A percentile compares a stretch with the other conserved stretches of the same genome.
These are phyloP conservation scores for Fusarium sp. DNA, from an alignment of 2,329 filamentous ascomycete genomes.

Conservation along the genomic window DNA sequence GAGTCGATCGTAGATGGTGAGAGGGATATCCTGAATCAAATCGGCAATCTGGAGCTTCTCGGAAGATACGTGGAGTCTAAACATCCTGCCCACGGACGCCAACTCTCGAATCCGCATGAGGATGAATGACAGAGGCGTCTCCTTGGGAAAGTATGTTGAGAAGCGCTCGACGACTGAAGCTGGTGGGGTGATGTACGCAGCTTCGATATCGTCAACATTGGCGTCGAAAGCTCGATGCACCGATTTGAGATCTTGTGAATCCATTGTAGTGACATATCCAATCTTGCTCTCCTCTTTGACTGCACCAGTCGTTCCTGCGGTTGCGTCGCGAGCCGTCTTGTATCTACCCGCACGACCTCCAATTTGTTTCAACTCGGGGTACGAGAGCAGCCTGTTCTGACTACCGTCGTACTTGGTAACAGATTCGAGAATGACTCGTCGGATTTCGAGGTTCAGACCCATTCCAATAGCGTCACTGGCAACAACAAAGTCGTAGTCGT, in stretches of 20 bases:
- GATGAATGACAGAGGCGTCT: constrained; percentile 86
- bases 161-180: constrained; percentile 78
- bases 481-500: constrained; percentile 93
- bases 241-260: constrained; percentile 72
- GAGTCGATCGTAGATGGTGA: constrained; percentile 80
- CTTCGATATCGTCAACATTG: constrained; percentile 73
- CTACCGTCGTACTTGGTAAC: constrained; percentile 76
- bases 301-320: constrained; percentile 10
- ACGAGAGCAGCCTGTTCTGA: constrained; percentile 66
- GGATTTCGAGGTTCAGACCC: constrained; percentile 94
- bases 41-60: constrained; percentile 76
- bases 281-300: constrained; percentile 55
- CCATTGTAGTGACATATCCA: constrained; percentile 84
- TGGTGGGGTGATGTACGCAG: constrained; percentile 81
- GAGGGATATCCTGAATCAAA: constrained; percentile 75
- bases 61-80: constrained; percentile 70
- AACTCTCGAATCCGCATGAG: constrained; percentile 79
- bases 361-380: constrained; percentile 93
- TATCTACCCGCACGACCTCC: constrained; percentile 91
- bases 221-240: constrained; percentile 71
- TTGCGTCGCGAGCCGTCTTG: constrained; percentile 66
- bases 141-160: constrained; percentile 81
- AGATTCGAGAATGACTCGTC: constrained; percentile 87
- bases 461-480: constrained; percentile 97
- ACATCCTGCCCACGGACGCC: constrained; percentile 70